Evolutionary conservation across 768 basidiomycete genomes (phyloP), one percentile per base, ranked within the genome.

Genomic region (Chiua virens): DNA sequence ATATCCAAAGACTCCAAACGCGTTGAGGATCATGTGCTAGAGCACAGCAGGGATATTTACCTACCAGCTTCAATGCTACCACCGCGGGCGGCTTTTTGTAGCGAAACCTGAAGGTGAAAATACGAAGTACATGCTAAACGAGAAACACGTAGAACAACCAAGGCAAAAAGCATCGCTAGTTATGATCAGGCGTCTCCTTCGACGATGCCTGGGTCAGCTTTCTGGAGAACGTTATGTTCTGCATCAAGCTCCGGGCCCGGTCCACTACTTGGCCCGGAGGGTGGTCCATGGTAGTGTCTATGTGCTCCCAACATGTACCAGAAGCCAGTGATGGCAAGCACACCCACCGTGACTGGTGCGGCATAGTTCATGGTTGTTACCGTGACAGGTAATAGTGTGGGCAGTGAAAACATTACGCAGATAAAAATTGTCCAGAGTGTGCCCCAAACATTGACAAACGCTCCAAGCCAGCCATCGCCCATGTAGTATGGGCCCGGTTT

Each of bases 401-500:
- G 81, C 47, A 83, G 66, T 23, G 76, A 74, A n/a, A 81, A 79
- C 42, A 80, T 67, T 37, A 80, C 69, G 45, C 63, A 68, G 15
- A 79, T 72, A 58, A 79, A 79, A 14, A 66, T 54, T 42, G 75
- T 75, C 77, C 77, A 79, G 8, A 67, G 36, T 21, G 76, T 69
- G 54, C 79, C 79, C 56, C 66, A 75, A 27, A 75, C 43, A 54
- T 81, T 82, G 46, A 68, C 67, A 14, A 68, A 60, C 65, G 68
- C 71, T 0, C 80, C 80, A 14, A 80, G 53, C 51, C 70, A 56
- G 3, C 80, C 79, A 45, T 76, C 72, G 23, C 81, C 77, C 74
- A 84, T 74, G 67, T 80, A 83, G 66, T 79, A 83, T 15, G 82
- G 82, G 8, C 82, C 82, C 0, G 82, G 82, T 36, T 71, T 74